Evolutionary conservation across 1,284 basidiomycete species (phyloP), one percentile per base, ranked within the genome.

Genomic region (Chalciporus sp.): DNA sequence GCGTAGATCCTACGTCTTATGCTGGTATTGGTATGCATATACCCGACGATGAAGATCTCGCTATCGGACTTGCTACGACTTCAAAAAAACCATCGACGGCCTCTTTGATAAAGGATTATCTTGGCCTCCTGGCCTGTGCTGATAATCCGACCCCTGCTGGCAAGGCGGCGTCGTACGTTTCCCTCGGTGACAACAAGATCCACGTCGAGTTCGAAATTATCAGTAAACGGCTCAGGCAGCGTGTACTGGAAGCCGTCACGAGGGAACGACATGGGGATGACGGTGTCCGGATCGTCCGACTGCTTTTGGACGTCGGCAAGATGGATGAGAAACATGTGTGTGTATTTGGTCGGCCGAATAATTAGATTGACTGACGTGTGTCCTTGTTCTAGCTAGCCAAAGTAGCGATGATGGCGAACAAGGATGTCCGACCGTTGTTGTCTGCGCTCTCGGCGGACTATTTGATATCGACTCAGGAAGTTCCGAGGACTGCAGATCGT

Each of bases 221-320:
- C 43, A 82, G 85, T 31, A 78, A 80, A 52, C 81, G 88, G 51
- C 72, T 98, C 58, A 84, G 90, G 66, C 76, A 83, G 61, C 83
- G 83, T 17, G 76, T 96, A 12, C 71, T 98, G 35, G 90, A 94
- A 64, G 85, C 90, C 17, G 81, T 95, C 26, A 84, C 95, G 35
- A 78, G 88, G 61, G 91, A 95, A 62, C 84, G 88, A 60, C 88
- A 95, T 66, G 95, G 95, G n/a, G 79, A 86, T 16, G 85, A 88
- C 42, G 95, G 92, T 12, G 87, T 95, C 3, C 81, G 95, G 35
- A 88, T 98, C 49, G 75, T 98, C 57, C 82, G 90, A 48, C 78
- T 98, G 19, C 73, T 99, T 28, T 72, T 92, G 47, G 85, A 90
- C 52, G 88, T 87, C n/a, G 94, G 93, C n/a, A 97, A 97, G 73